A percentile compares a stretch with the other conserved stretches of the same genome.
Conservation (phyloP, 139 green algal genomes). For the Chlamydomonas asymmetrica region DNA sequence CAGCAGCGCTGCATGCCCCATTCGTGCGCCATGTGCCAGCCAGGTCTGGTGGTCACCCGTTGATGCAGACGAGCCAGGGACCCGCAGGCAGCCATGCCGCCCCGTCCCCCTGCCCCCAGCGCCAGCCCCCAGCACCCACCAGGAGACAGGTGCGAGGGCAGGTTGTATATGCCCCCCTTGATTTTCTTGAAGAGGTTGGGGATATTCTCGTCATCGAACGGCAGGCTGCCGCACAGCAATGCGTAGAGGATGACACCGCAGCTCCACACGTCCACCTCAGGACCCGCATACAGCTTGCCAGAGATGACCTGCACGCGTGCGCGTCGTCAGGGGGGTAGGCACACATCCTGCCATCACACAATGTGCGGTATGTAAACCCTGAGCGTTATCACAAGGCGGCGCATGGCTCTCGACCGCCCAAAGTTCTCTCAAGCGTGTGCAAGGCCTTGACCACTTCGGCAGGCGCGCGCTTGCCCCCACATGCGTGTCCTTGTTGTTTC, state of each 20-base stretch:
- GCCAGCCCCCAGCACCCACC: slow-evolving; percentile 22
- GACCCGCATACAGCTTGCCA: slow-evolving; percentile 94
- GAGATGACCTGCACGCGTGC: slow-evolving; percentile 87
- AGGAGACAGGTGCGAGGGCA: slow-evolving; percentile 91
- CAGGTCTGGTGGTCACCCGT: too few relatives aligned
- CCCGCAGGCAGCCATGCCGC: too few relatives aligned
- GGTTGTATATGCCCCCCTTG: slow-evolving; percentile 94
- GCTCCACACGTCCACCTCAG: slow-evolving; percentile 98
- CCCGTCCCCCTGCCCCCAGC: background rate
- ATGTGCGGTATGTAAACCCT: background rate
- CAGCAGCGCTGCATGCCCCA: too few relatives aligned
- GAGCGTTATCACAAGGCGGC: too few relatives aligned
- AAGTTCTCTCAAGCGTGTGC: too few relatives aligned
- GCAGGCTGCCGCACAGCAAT: slow-evolving; percentile 95
- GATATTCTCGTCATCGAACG: slow-evolving; percentile 99
- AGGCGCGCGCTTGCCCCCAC: too few relatives aligned
- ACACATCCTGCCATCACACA: background rate
- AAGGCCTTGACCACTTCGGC: too few relatives aligned
- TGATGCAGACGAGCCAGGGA: too few relatives aligned
- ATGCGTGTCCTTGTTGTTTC: too few relatives aligned
- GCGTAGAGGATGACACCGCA: slow-evolving; percentile 99
- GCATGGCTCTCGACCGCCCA: too few relatives aligned
- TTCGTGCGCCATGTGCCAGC: too few relatives aligned
- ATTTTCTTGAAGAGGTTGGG: slow-evolving; percentile 99
- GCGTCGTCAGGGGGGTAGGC: too few relatives aligned